Evolutionary conservation across 1,284 basidiomycete species (phyloP).

Genomic region (Fistulina hepatica): DNA sequence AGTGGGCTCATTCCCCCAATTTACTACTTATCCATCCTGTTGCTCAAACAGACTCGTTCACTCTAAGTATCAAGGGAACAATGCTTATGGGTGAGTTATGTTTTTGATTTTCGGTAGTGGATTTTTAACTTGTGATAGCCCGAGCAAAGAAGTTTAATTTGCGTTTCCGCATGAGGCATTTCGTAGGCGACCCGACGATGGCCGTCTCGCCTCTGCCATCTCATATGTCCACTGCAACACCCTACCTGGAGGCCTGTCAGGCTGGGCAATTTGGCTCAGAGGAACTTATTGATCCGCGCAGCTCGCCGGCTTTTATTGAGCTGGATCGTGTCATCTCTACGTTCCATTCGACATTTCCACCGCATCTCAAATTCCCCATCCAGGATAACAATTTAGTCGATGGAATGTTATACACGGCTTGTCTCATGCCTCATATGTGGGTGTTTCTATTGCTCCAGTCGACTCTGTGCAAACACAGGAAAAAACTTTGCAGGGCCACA

Average conservation of each 20-base stretch:
- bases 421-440: constrained; percentile 53
- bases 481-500: constrained; percentile 32
- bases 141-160: constrained; percentile 63
- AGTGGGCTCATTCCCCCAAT: constrained; percentile 56
- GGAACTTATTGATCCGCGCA: constrained; percentile 46
- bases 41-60: constrained; percentile 59
- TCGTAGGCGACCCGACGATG: constrained; percentile 34
- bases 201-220: not conserved
- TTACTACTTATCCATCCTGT: constrained; percentile 48
- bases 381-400: constrained; percentile 48
- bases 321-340: constrained; percentile 46
- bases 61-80: constrained; percentile 61
- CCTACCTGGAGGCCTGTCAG: constrained; percentile 22
- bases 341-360: constrained; percentile 51
- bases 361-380: constrained; percentile 44
- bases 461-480: constrained; percentile 3
- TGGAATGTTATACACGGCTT: constrained; percentile 53
- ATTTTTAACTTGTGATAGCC: constrained; percentile 23
- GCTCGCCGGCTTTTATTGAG: constrained; percentile 52
- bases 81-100: constrained; percentile 43
- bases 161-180: constrained; percentile 50
- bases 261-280: constrained; percentile 27
- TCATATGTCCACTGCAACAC: not conserved
- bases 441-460: constrained; percentile 15
- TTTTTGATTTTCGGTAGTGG: constrained; percentile 1